Conservation (phyloP, 495 filamentous ascomycete species). For the Tuber umbilicatum region DNA sequence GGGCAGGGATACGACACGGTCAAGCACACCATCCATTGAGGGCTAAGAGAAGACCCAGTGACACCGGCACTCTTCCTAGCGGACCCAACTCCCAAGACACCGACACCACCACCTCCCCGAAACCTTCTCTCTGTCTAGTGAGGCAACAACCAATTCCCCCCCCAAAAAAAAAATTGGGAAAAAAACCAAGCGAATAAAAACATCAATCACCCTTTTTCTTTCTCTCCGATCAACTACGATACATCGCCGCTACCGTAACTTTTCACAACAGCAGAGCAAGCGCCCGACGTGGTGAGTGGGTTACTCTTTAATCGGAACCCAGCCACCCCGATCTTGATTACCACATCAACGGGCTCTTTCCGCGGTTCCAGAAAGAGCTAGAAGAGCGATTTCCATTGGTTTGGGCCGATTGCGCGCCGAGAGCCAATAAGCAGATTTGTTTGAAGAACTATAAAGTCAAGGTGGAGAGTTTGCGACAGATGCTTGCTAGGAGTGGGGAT, state of each 20-base stretch:
- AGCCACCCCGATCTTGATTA: conserved; percentile 39
- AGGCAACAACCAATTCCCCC: conserved; percentile 3
- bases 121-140: not conserved
- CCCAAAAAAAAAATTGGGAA: not conserved
- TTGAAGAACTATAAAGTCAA: conserved; percentile 36
- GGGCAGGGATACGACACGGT: no score
- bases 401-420: conserved; percentile 28
- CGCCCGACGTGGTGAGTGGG: no score
- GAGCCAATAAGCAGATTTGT: conserved; percentile 28
- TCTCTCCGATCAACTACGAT: no score
- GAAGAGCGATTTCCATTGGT: conserved; percentile 32
- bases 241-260: no score
- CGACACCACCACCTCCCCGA: no score
- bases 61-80: no score
- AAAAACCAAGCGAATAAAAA: no score
- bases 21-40: no score
- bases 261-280: no score
- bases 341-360: conserved; percentile 25
- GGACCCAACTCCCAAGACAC: not conserved
- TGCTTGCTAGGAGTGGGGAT: conserved; percentile 32
- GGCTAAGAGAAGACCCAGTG: no score
- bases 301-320: no score
- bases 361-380: conserved; percentile 20
- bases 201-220: no score
- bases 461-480: conserved; percentile 37